Conservation (phyloP, 768 basidiomycete genomes). For the Russula virescens region DNA sequence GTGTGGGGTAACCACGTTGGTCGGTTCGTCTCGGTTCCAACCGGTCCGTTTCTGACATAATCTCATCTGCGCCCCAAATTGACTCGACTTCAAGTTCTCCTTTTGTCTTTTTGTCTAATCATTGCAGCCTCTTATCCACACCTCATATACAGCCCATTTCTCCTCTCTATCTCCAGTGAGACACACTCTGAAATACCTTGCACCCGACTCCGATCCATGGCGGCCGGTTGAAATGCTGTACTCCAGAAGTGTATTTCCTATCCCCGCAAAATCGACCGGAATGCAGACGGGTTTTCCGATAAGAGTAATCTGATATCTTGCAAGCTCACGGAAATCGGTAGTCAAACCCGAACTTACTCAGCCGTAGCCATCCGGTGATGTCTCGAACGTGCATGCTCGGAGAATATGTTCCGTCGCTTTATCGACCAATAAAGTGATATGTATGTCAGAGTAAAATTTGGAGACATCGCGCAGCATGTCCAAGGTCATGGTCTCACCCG, state of each 20-base stretch:
- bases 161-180: conserved; percentile 28
- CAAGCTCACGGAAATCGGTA: neutral
- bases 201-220: conserved; percentile 10
- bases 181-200: conserved; percentile 31
- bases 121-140: conserved; percentile 34
- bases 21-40: too few species aligned
- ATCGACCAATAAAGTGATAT: conserved; percentile 37
- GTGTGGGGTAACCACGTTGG: too few species aligned
- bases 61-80: neutral
- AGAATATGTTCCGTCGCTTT: conserved; percentile 32
- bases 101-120: conserved; percentile 4
- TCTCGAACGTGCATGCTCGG: conserved; percentile 28
- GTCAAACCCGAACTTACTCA: conserved; percentile 31
- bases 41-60: conserved; percentile 9
- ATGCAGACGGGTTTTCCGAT: neutral
- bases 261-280: conserved; percentile 2
- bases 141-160: conserved; percentile 37
- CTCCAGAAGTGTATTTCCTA: neutral
- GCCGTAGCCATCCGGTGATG: conserved; percentile 29
- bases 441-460: conserved; percentile 24
- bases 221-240: conserved; percentile 1
- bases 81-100: neutral
- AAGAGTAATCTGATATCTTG: neutral
- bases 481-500: conserved; percentile 37
- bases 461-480: conserved; percentile 34